phyloP scores from a whole-genome alignment of 2,329 filamentous ascomycete genomes.

The Fusarium sp. region DNA sequence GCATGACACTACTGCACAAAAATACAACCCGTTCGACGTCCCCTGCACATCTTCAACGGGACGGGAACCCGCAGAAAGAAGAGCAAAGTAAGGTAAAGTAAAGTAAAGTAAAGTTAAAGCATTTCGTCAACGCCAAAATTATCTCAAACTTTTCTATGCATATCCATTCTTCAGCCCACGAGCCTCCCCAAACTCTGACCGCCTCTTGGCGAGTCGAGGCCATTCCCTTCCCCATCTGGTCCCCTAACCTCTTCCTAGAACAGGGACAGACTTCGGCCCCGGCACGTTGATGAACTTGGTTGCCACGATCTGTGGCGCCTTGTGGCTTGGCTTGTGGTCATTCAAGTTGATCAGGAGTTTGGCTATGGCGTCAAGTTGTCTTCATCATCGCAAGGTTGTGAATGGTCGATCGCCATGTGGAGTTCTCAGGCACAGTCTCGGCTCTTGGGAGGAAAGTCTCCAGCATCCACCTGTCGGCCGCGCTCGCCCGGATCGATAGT shows the following conservation, averaged over 20 bases:
- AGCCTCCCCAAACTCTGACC: constrained; percentile 25
- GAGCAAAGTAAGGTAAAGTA: constrained; percentile 14
- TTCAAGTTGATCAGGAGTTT: constrained; percentile 6
- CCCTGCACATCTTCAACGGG: constrained; percentile 24
- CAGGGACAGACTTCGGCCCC: constrained; percentile 32
- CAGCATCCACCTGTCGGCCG: constrained; percentile 15
- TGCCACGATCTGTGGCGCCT: constrained; percentile 33
- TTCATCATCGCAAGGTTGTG: constrained; percentile 13
- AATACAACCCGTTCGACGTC: constrained; percentile 23
- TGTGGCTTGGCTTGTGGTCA: constrained; percentile 11
- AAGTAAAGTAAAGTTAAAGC: constrained; percentile 8
- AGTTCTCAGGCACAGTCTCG: constrained; percentile 23
- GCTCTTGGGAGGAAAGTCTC: constrained; percentile 19
- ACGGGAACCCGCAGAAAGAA: constrained; percentile 45
- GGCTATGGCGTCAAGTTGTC: constrained; percentile 20
- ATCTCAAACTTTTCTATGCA: constrained; percentile 29
- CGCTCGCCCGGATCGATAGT: constrained; percentile 4
- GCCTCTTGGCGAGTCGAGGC: constrained; percentile 35
- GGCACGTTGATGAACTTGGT: constrained; percentile 28
- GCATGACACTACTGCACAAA: constrained; percentile 33
- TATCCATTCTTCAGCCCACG: constrained; percentile 32
- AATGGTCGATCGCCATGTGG: constrained; percentile 4
- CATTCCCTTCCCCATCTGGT: constrained; percentile 22
- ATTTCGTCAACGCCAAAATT: constrained; percentile 10
- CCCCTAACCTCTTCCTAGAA: constrained; percentile 16